These are phyloP conservation scores for Ophiosphaerella narmari DNA, from an alignment of 2,329 filamentous ascomycete species.

Conservation along the genomic window DNA sequence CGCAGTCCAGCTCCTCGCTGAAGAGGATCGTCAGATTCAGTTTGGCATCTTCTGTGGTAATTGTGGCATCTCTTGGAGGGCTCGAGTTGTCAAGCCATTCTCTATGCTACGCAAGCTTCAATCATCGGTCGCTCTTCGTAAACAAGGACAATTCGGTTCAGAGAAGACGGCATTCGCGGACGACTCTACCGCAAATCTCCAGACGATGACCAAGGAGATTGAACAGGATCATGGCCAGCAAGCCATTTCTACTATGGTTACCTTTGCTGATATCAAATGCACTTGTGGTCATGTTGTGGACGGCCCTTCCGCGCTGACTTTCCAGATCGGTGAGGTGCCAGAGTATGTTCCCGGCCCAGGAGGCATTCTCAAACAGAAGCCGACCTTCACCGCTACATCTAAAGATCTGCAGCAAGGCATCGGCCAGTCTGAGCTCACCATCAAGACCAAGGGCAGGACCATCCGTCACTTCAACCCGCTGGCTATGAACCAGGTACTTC, in stretches of 20 bases:
- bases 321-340: constrained; percentile 21
- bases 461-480: constrained; percentile 28
- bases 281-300: constrained; percentile 22
- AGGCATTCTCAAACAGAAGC: not conserved
- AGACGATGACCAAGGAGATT: constrained; percentile 10
- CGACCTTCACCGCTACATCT: constrained; percentile 9
- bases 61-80: constrained; percentile 32
- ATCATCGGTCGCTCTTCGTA: constrained; percentile 15
- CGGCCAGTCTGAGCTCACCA: constrained; percentile 14
- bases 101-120: not conserved
- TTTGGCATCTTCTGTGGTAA: constrained; percentile 32
- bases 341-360: not conserved
- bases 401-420: constrained; percentile 25
- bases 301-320: constrained; percentile 19
- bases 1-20: constrained; percentile 17
- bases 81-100: constrained; percentile 7
- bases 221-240: constrained; percentile 20
- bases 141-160: constrained; percentile 1
- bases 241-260: constrained; percentile 18
- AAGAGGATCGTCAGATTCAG: constrained; percentile 11
- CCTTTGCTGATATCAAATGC: constrained; percentile 27
- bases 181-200: constrained; percentile 14
- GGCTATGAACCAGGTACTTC: constrained; percentile 14
- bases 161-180: constrained; percentile 1
- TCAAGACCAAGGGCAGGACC: constrained; percentile 5